A percentile compares a stretch with the other conserved stretches of the same genome.
Evolutionary conservation across 177 flowering plant genomes (phyloP).

Genomic region (Telopea speciosissima): DNA sequence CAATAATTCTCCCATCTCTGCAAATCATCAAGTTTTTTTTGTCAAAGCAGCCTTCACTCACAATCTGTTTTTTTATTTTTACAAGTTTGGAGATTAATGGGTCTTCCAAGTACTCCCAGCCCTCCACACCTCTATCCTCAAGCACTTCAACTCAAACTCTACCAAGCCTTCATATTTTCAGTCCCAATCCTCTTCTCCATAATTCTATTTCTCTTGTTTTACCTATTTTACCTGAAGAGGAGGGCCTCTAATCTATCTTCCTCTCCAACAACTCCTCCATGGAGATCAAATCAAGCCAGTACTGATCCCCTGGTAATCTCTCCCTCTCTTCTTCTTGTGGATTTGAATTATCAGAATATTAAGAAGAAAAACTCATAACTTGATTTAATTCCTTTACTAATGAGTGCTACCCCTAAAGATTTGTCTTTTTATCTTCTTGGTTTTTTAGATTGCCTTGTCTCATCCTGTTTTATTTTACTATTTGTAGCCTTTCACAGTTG

Average conservation of each 20-base stretch:
- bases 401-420: background rate
- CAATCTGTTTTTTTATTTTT: background rate
- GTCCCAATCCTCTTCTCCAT: conserved; percentile 49
- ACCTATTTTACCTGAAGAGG: conserved; percentile 49
- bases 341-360: background rate
- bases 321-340: background rate
- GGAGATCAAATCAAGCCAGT: conserved; percentile 5
- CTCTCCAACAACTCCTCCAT: conserved; percentile 25
- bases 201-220: conserved; percentile 43
- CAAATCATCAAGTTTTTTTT: no score
- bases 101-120: conserved; percentile 35
- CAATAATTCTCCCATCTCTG: background rate
- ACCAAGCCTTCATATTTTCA: conserved; percentile 53
- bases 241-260: conserved; percentile 32
- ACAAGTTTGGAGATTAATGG: conserved; percentile 25
- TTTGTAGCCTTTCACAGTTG: conserved; percentile 32
- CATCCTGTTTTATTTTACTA: background rate
- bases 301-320: background rate
- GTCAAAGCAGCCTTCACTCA: background rate
- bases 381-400: background rate
- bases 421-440: background rate
- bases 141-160: conserved; percentile 58
- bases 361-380: background rate
- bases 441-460: background rate
- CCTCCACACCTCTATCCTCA: conserved; percentile 64